Conservation (phyloP, 2,329 filamentous ascomycete genomes). For the Calycina marina region DNA sequence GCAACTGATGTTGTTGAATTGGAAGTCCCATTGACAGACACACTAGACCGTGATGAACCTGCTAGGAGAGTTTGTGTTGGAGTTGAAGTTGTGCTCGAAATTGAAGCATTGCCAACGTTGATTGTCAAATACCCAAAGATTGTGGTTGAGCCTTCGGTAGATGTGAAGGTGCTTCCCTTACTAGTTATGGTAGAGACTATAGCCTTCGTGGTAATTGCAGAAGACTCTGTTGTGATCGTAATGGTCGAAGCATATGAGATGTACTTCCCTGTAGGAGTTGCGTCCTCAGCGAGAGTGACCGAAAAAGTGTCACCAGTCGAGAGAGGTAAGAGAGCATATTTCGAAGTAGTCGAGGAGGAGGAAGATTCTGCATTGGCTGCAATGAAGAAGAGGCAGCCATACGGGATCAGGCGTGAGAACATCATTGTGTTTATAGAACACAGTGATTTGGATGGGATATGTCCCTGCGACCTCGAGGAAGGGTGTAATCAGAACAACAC, state of each 20-base stretch:
- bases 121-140: constrained; percentile 12
- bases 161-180: constrained; percentile 13
- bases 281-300: constrained; percentile 13
- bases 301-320: neutral
- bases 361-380: constrained; percentile 12
- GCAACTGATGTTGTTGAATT: too few species aligned
- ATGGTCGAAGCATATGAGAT: constrained; percentile 24
- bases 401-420: constrained; percentile 11
- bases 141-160: constrained; percentile 17
- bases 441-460: too few species aligned
- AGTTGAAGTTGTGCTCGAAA: constrained; percentile 18
- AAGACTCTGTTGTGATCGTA: constrained; percentile 12
- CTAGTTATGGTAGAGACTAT: constrained; percentile 16
- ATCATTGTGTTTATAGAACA: too few species aligned
- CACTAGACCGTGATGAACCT: constrained; percentile 12
- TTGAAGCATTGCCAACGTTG: constrained; percentile 14
- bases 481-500: too few species aligned
- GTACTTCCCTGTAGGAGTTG: constrained; percentile 26
- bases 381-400: constrained; percentile 20
- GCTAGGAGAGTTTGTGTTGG: constrained; percentile 26
- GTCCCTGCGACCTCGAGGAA: too few species aligned
- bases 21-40: constrained; percentile 21
- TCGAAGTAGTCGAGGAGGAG: constrained; percentile 1
- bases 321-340: neutral
- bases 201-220: constrained; percentile 14